Base-by-base conservation (phyloP, 208 protist genomes). In the Trypanosoma theileri region DNA sequence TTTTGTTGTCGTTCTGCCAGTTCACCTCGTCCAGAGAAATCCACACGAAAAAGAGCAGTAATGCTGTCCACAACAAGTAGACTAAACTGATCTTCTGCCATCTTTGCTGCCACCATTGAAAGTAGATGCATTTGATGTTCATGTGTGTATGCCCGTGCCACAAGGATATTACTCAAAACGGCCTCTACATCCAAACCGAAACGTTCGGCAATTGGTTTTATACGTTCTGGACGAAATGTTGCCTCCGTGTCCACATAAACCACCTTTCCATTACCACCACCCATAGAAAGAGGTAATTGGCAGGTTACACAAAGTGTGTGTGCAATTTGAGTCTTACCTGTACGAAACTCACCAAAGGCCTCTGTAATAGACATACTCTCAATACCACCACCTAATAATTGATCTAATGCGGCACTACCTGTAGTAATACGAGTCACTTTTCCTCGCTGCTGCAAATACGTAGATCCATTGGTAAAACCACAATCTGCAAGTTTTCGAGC, bases 311-410 rank as follows among this genome's bases (percentile, higher is more conserved):
- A 98, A 10, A 99, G 87, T 7, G 98, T 99, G 77, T 99, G 98
- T 41, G 93, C 98, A 13, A 99, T 88, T 82, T 99, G 98, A 11
- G 98, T 98, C 75, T 99, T 99, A 46, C 98, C 98, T n/a, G 97
- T 98, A 46, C 98, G 85, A 79, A 99, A 99, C 75, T 99, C 99
- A 12, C 98, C 98, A 88, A 99, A 99, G 4, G 99, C 95, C 82
- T 99, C 98, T 9, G 93, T 97, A 74, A 97, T 97, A 55, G 88
- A 82, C 81, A 94, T 94, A 53, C 97, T 98, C 69, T 99, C 98
- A 42, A 99, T 85, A 14, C 98, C 98, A 55, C 98, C 98, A 35
- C 96, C 94, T 1, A 99, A 77, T 42, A 99, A 69, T 46, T 89
- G 77, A 75, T 99, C 97, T 0, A 99, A 76, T 11, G 91, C 92